These are phyloP conservation scores for Luffa acutangula DNA, from an alignment of 306 rosid species.

Conservation along the genomic window DNA sequence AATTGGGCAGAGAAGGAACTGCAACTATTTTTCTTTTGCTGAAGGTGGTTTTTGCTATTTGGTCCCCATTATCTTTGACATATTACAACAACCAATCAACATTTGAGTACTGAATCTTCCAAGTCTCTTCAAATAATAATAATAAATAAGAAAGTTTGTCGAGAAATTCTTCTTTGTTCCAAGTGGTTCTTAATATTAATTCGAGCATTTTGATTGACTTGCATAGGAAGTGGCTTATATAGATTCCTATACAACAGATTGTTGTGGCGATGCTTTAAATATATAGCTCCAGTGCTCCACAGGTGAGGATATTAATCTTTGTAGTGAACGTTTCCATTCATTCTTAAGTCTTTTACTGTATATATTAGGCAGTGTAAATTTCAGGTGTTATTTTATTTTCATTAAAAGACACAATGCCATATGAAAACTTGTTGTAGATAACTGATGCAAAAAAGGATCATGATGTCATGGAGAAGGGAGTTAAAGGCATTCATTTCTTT, in stretches of 20 bases:
- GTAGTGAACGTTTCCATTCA: neutral
- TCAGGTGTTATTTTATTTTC: neutral
- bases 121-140: neutral
- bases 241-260: constrained; percentile 42
- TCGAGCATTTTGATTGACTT: neutral
- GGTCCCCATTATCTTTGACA: neutral
- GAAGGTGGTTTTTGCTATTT: constrained; percentile 38
- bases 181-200: neutral
- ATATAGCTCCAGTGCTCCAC: too few species aligned
- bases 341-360: neutral
- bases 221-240: constrained; percentile 72
- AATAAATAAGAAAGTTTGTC: neutral
- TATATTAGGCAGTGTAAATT: neutral
- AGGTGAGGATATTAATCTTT: constrained; percentile 27
- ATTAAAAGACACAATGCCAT: neutral
- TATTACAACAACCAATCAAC: neutral
- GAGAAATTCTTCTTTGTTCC: neutral
- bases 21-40: constrained; percentile 70
- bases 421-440: constrained; percentile 35
- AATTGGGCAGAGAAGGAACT: constrained; percentile 74
- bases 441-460: constrained; percentile 67
- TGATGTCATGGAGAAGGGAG: constrained; percentile 88
- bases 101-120: neutral
- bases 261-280: constrained; percentile 37
- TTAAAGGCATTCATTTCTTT: constrained; percentile 80